These are phyloP conservation scores for Uronychia binucleata DNA, from an alignment of 73 alveolate species.

Conservation along the genomic window DNA sequence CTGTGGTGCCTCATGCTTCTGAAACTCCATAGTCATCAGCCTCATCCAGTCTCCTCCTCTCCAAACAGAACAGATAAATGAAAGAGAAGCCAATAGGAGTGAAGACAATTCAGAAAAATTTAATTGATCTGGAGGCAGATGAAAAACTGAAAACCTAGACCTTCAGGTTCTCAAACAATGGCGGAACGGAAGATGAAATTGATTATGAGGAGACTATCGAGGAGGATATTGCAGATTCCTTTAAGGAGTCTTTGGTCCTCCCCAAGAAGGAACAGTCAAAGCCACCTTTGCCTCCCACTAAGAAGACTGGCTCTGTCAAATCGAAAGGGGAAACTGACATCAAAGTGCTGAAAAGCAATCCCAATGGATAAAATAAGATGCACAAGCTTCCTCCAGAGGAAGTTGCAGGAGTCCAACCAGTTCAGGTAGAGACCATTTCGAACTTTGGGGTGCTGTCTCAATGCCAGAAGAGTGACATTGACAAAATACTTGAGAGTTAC, in stretches of 20 bases:
- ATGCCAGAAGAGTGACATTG: not conserved
- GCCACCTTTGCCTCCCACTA: constrained; percentile 8
- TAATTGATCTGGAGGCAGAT: not conserved
- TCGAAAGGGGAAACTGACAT: not conserved
- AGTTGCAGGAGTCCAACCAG: too few relatives aligned
- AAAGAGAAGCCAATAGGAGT: not conserved
- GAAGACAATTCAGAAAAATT: not conserved
- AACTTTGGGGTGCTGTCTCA: not conserved
- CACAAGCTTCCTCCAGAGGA: too few relatives aligned
- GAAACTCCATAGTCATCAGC: too few relatives aligned
- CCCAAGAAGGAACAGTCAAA: not conserved
- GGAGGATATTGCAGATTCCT: not conserved
- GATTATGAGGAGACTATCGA: not conserved
- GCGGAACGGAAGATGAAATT: not conserved
- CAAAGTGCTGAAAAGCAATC: not conserved
- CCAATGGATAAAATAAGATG: too few relatives aligned
- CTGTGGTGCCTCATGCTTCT: too few relatives aligned
- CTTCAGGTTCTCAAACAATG: constrained; percentile 4
- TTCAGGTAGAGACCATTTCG: not conserved
- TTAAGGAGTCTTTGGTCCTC: not conserved
- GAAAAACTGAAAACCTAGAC: constrained; percentile 10
- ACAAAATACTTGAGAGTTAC: not conserved
- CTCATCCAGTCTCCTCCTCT: too few relatives aligned
- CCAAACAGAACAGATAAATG: not conserved
- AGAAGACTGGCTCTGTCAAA: not conserved